Conservation (phyloP, 2,329 filamentous ascomycete genomes). For the Neonectria neomacrospora region DNA sequence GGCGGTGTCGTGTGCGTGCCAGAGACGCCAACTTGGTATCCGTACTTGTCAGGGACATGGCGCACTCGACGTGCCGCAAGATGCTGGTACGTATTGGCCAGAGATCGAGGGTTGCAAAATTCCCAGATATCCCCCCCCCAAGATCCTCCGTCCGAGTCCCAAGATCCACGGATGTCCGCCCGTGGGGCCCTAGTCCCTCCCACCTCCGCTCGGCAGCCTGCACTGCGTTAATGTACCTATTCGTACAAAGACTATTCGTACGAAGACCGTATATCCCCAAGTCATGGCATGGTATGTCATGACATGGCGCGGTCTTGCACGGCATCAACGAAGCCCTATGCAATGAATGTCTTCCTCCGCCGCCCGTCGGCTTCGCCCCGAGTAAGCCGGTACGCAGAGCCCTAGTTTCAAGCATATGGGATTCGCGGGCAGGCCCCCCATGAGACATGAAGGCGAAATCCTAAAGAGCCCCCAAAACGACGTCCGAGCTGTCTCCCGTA, state of each 20-base stretch:
- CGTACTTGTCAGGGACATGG: constrained; percentile 26
- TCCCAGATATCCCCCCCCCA: constrained; percentile 27
- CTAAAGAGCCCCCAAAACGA: neutral
- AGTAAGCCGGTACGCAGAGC: constrained; percentile 17
- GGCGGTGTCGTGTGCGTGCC: constrained; percentile 7
- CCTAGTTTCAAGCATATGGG: constrained; percentile 30
- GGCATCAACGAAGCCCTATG: constrained; percentile 32
- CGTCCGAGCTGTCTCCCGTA: constrained; percentile 6
- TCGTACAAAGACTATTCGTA: constrained; percentile 11
- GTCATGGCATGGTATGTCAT: constrained; percentile 34
- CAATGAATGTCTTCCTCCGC: constrained; percentile 26
- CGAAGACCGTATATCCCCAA: constrained; percentile 25
- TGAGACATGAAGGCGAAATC: neutral
- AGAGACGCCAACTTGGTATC: neutral
- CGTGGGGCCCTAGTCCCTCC: constrained; percentile 29
- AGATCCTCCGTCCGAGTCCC: constrained; percentile 29
- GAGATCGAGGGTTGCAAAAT: constrained; percentile 23
- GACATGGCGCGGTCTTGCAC: constrained; percentile 22
- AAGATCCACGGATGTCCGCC: constrained; percentile 36
- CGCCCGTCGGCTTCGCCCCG: constrained; percentile 37
- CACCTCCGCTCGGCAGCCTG: constrained; percentile 17
- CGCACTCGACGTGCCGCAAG: constrained; percentile 28
- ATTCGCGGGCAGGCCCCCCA: constrained; percentile 27
- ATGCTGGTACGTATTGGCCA: constrained; percentile 33
- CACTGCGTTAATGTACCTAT: neutral